Conservation (phyloP, 768 basidiomycete species). For the Agaricus sinodeliciosus region DNA sequence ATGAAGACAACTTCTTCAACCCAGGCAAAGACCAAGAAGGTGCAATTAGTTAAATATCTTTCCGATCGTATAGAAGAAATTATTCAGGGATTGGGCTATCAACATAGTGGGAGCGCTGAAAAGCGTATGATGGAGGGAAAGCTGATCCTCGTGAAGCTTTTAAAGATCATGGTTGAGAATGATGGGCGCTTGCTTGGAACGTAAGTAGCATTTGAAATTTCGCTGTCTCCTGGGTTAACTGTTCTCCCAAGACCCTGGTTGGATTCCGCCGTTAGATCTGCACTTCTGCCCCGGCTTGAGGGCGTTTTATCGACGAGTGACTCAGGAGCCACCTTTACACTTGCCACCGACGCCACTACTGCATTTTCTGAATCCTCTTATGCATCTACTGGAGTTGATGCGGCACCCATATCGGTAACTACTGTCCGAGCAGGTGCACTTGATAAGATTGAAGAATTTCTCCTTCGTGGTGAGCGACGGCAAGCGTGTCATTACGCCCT, state of each 20-base stretch:
- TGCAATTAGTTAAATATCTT: constrained; percentile 71
- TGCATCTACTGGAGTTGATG: constrained; percentile 22
- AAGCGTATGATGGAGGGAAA: constrained; percentile 68
- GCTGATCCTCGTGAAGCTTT: constrained; percentile 61
- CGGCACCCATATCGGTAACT: constrained; percentile 50
- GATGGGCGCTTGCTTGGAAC: constrained; percentile 84
- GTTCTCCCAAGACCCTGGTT: constrained; percentile 42
- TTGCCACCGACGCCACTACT: constrained; percentile 24
- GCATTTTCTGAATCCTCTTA: constrained; percentile 5
- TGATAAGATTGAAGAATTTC: constrained; percentile 70
- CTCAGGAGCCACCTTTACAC: constrained; percentile 10
- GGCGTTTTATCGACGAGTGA: constrained; percentile 7
- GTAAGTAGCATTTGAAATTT: constrained; percentile 38
- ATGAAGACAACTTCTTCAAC: constrained; percentile 61
- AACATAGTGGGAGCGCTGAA: constrained; percentile 37
- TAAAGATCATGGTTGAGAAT: constrained; percentile 80
- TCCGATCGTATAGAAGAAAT: constrained; percentile 71
- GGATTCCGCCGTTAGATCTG: constrained; percentile 69
- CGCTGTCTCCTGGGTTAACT: not conserved
- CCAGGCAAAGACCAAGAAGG: constrained; percentile 79
- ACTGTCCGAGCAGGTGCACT: constrained; percentile 57
- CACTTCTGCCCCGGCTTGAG: constrained; percentile 56
- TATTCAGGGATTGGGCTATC: constrained; percentile 67
- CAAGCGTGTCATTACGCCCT: constrained; percentile 86
- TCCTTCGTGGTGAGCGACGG: constrained; percentile 78